Evolutionary conservation across 108 stramenopile species (phyloP).

Genomic region (Skeletonema costatum): DNA sequence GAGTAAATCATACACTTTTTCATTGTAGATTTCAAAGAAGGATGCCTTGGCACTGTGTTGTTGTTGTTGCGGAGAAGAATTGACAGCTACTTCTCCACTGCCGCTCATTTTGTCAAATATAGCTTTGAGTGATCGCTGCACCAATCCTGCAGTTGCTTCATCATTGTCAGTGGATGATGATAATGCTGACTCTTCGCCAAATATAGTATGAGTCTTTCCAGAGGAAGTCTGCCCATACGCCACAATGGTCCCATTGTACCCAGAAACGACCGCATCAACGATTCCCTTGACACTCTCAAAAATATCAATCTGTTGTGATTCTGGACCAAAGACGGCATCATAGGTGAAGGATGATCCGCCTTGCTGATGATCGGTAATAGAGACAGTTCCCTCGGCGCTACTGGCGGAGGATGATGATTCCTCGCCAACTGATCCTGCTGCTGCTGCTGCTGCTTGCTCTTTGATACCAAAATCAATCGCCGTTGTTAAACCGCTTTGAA

Average conservation of each 20-base stretch:
- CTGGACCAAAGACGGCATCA: conserved; percentile 47
- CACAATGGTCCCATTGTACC: conserved; percentile 54
- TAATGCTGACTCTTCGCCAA: conserved; percentile 32
- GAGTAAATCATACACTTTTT: conserved; percentile 60
- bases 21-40: conserved; percentile 63
- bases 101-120: conserved; percentile 39
- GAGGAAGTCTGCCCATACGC: conserved; percentile 54
- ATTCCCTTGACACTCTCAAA: conserved; percentile 41
- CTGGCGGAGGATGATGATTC: neutral
- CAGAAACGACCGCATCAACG: conserved; percentile 42
- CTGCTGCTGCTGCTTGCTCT: neutral
- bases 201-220: conserved; percentile 50
- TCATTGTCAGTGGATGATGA: conserved; percentile 6
- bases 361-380: conserved; percentile 20
- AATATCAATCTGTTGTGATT: conserved; percentile 25
- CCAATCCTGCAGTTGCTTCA: conserved; percentile 35
- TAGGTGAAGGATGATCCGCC: conserved; percentile 14
- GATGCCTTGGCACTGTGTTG: conserved; percentile 40
- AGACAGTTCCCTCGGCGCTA: conserved; percentile 15
- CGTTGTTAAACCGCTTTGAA: conserved; percentile 14
- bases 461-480: conserved; percentile 13
- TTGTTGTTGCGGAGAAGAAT: neutral
- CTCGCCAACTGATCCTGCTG: neutral
- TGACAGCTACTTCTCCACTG: neutral
- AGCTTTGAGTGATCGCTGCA: conserved; percentile 49